Evolutionary conservation across 148 eudicot species (phyloP).

Genomic region (Silene latifolia): DNA sequence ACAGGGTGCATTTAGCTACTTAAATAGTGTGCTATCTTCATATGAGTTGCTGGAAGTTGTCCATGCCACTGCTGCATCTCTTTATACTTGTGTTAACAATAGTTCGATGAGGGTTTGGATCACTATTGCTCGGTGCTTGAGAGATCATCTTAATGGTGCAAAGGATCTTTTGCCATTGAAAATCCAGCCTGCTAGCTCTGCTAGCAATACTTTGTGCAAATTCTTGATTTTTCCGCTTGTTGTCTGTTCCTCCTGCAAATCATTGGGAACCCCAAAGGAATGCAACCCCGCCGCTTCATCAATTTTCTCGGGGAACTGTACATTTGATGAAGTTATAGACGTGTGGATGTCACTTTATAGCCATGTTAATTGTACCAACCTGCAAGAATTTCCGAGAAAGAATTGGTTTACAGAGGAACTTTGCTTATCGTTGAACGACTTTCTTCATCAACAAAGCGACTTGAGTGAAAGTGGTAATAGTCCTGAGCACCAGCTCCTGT

Average conservation of each 20-base stretch:
- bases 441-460: conserved; percentile 33
- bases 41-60: conserved; percentile 54
- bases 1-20: conserved; percentile 35
- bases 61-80: conserved; percentile 35
- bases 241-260: conserved; percentile 31
- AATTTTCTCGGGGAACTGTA: conserved; percentile 22
- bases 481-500: conserved; percentile 22
- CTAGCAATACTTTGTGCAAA: conserved; percentile 36
- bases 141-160: conserved; percentile 39
- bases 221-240: conserved; percentile 61
- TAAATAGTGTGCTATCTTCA: conserved; percentile 36
- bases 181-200: conserved; percentile 27
- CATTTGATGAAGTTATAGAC: conserved; percentile 41
- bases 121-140: conserved; percentile 45
- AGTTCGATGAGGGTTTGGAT: conserved; percentile 54
- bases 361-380: conserved; percentile 31
- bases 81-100: conserved; percentile 34
- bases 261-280: conserved; percentile 12
- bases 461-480: conserved; percentile 22
- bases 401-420: conserved; percentile 52
- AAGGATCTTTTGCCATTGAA: conserved; percentile 36
- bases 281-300: conserved; percentile 16
- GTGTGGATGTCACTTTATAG: conserved; percentile 63
- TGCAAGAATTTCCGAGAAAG: conserved; percentile 23
- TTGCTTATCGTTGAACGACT: conserved; percentile 38